A percentile compares a stretch with the other conserved stretches of the same genome.
These are phyloP conservation scores for Diutina neorugosa DNA, from an alignment of 1,139 yeast species.

Conservation along the genomic window DNA sequence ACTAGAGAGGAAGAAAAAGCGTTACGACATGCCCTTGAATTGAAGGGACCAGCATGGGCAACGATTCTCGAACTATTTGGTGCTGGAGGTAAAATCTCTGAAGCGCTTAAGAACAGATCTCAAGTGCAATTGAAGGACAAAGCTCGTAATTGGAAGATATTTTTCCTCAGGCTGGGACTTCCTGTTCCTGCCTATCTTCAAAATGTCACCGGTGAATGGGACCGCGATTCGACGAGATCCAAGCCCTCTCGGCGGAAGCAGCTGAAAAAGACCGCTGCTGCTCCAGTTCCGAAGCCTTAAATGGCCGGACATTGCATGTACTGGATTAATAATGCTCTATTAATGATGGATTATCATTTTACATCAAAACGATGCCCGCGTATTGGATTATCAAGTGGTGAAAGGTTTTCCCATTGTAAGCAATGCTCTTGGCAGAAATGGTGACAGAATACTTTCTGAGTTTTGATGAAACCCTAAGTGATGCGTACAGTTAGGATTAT, in stretches of 20 bases:
- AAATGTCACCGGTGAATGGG: slow-evolving; percentile 81
- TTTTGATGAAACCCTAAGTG: too few relatives aligned
- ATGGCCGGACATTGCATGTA: too few relatives aligned
- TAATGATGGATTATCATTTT: too few relatives aligned
- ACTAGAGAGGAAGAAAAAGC: slow-evolving; percentile 83
- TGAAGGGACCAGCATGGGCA: slow-evolving; percentile 89
- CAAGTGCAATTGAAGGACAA: slow-evolving; percentile 92
- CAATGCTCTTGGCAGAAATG: too few relatives aligned
- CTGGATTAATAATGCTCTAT: too few relatives aligned
- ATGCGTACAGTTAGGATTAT: too few relatives aligned
- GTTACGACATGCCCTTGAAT: slow-evolving; percentile 64
- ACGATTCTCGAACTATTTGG: slow-evolving; percentile 81
- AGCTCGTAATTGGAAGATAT: slow-evolving; percentile 89
- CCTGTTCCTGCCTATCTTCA: slow-evolving; percentile 69
- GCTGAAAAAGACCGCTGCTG: slow-evolving; percentile 28
- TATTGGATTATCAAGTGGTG: too few relatives aligned
- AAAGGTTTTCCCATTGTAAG: too few relatives aligned
- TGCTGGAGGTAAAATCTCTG: slow-evolving; percentile 80
- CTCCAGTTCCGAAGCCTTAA: slow-evolving; percentile 18
- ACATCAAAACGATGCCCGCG: too few relatives aligned
- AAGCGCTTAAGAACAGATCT: slow-evolving; percentile 71
- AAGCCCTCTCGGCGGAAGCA: slow-evolving; percentile 14
- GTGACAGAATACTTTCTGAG: too few relatives aligned
- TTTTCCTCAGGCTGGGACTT: slow-evolving; percentile 57
- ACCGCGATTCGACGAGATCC: slow-evolving; percentile 33